Evolutionary conservation across 1,284 basidiomycete genomes (phyloP).

Genomic region (Austroboletus rostrupii): DNA sequence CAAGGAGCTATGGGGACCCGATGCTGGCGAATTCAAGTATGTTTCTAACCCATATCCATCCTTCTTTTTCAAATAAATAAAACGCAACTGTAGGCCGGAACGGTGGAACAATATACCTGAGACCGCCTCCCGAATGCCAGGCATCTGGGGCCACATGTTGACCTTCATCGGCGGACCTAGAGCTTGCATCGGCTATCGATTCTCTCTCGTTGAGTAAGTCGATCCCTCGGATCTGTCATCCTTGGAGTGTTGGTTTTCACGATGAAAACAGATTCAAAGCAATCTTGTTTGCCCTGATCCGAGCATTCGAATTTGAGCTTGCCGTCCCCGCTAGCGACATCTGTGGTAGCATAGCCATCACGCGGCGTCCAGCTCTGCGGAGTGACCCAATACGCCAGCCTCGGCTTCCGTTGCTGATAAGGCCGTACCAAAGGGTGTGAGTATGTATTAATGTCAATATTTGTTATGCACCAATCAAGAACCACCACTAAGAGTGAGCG

Average conservation of each 20-base stretch:
- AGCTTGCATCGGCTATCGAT: conserved; percentile 68
- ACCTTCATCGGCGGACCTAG: conserved; percentile 60
- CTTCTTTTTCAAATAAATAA: no score
- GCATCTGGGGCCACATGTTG: conserved; percentile 56
- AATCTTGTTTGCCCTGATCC: conserved; percentile 32
- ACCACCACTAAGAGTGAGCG: no score
- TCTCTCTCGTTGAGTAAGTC: conserved; percentile 60
- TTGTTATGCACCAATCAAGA: no score
- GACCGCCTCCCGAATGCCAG: conserved; percentile 44
- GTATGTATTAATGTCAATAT: background rate
- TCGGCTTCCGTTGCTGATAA: background rate
- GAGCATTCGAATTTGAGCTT: background rate
- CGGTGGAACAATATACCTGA: conserved; percentile 53
- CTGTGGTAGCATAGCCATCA: background rate
- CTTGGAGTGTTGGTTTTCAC: background rate
- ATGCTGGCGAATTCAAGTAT: conserved; percentile 34
- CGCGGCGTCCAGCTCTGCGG: background rate
- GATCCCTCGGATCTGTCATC: background rate
- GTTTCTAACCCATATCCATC: background rate
- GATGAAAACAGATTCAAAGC: conserved; percentile 47
- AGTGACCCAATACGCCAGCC: background rate
- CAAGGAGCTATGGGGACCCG: conserved; percentile 43
- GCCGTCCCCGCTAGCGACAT: background rate
- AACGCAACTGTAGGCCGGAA: conserved; percentile 42
- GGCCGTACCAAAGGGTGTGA: background rate